Conservation (phyloP, 164 flowering plant genomes). For the Stephania cephalantha region DNA sequence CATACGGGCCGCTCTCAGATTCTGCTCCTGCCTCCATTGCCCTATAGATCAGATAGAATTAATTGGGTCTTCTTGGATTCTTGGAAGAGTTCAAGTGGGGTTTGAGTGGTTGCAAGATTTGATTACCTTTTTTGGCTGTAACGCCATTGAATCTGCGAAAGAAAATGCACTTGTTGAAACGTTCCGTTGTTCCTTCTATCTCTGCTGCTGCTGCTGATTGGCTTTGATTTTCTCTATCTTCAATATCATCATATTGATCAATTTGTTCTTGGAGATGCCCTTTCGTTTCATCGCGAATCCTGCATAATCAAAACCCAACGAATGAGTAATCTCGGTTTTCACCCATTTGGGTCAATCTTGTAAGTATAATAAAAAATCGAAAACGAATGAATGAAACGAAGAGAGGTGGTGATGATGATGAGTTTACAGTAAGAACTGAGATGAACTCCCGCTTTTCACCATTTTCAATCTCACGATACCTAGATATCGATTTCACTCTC, state of each 20-base stretch:
- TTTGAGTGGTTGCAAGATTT: too few species aligned
- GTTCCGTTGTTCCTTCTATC: neutral
- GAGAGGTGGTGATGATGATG: neutral
- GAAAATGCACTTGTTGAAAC: constrained; percentile 10
- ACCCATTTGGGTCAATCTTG: neutral
- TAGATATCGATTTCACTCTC: too few species aligned
- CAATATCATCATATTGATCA: neutral
- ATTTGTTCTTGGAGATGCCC: constrained; percentile 3
- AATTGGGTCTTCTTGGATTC: neutral
- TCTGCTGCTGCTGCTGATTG: neutral
- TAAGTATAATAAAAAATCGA: neutral
- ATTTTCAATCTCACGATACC: neutral
- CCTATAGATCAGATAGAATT: constrained; percentile 9
- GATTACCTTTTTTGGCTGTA: too few species aligned
- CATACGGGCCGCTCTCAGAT: constrained; percentile 37
- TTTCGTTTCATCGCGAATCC: constrained; percentile 4
- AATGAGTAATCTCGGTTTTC: neutral
- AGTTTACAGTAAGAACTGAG: neutral
- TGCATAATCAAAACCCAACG: neutral
- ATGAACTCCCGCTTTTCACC: neutral
- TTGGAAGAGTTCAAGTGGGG: neutral
- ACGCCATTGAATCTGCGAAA: neutral
- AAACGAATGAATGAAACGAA: neutral
- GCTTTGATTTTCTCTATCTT: neutral
- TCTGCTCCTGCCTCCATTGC: constrained; percentile 54